Evolutionary conservation across 176 grass and related monocot species (phyloP), one percentile per base, ranked within the genome.

Genomic region (Cocos nucifera): DNA sequence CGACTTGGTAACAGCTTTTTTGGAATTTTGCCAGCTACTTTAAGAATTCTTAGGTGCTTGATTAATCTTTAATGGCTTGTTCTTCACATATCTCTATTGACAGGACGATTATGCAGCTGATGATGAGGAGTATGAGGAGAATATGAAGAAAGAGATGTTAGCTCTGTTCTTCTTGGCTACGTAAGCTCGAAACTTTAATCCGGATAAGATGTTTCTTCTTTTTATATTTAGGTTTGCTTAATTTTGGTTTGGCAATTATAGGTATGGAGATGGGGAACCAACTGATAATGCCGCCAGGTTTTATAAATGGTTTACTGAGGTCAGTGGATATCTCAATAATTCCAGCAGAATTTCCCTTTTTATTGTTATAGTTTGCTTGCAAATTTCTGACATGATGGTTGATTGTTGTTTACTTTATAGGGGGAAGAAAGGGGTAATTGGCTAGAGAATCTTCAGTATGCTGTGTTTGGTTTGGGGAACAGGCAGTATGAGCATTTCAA

Each of bases 401-500:
- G 12, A 21, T 26, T 28, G 44, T 76, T 53, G 9, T 25, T 69
- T 59, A 17, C 30, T 19, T 76, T 56, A 62, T 54, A 82, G 73
- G 92, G 77, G 26, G 86, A 89, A 54, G 83, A 95, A 69, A 89
- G 73, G 62, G 80, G 55, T 19, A 68, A 62, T 19, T 84, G 74
- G 82, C 61, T 95, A 61, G 63, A 70, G 44, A 57, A 71, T 22
- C 72, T 95, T 65, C 66, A 87, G 49, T 95, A 79, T 86, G 90
- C 64, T 23, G 80, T 95, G 22, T 95, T 95, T 77, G 86, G 86
- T 60, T 74, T 95, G 59, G 90, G 90, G 16, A 95, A 89, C 59
- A 73, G 69, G 52, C 90, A 95, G 51, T 95, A 95, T 61, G 90
- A 89, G 64, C 90, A 95, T 81, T 95, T 95, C 54, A 95, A 95